Evolutionary conservation across 169 alveolate genomes (phyloP).

Genomic region (Cryptosporidium felis): DNA sequence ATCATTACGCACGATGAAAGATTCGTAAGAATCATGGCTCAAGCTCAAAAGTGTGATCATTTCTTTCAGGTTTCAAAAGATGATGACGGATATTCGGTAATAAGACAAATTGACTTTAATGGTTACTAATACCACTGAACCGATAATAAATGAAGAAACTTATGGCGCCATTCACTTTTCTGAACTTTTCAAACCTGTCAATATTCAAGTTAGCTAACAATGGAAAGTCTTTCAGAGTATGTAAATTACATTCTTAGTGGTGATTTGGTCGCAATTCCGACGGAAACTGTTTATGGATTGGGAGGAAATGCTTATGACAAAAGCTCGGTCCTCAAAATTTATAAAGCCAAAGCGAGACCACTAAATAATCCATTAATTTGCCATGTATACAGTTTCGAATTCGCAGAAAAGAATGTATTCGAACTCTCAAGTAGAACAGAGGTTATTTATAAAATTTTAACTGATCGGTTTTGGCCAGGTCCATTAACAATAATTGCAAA

Average conservation of each 20-base stretch:
- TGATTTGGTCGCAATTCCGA: slow-evolving; percentile 93
- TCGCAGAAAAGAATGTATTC: slow-evolving; percentile 83
- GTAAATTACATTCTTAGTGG: slow-evolving; percentile 75
- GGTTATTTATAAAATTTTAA: slow-evolving; percentile 77
- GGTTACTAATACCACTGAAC: not conserved
- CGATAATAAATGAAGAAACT: not conserved
- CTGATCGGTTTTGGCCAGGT: slow-evolving; percentile 92
- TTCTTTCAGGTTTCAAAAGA: slow-evolving; percentile 53
- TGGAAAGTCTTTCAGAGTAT: slow-evolving; percentile 19
- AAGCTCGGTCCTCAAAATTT: slow-evolving; percentile 86
- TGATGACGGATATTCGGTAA: slow-evolving; percentile 55
- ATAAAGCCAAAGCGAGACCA: slow-evolving; percentile 91
- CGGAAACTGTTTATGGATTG: slow-evolving; percentile 97
- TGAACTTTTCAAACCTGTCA: no score
- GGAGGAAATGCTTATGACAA: slow-evolving; percentile 94
- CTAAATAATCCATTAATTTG: slow-evolving; percentile 93
- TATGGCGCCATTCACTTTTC: no score
- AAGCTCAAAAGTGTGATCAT: slow-evolving; percentile 60
- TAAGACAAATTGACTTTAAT: slow-evolving; percentile 57
- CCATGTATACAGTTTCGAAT: slow-evolving; percentile 85
- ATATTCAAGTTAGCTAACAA: no score
- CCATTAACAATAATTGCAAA: slow-evolving; percentile 91
- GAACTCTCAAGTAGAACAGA: slow-evolving; percentile 78
- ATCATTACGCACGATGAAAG: slow-evolving; percentile 98
- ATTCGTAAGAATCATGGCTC: slow-evolving; percentile 89